These are phyloP conservation scores for Thielaviopsis euricoi DNA, from an alignment of 2,329 filamentous ascomycete species.

Conservation along the genomic window DNA sequence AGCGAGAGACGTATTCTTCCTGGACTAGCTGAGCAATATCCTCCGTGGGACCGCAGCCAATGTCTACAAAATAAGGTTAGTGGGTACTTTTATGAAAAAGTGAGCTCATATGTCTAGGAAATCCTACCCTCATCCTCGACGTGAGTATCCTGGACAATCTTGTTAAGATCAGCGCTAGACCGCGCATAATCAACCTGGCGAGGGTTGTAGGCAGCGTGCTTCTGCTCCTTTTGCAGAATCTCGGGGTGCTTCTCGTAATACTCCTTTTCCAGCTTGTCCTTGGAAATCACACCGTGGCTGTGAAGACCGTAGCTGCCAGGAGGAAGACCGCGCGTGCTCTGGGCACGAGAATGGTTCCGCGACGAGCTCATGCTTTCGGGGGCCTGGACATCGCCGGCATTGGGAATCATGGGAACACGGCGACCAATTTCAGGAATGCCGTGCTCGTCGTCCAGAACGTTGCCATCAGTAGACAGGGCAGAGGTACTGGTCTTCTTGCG, in stretches of 20 bases:
- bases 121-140: conserved; percentile 11
- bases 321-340: conserved; percentile 54
- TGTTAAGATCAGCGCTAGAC: conserved; percentile 81
- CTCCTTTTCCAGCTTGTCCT: conserved; percentile 73
- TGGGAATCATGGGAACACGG: conserved; percentile 82
- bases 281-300: conserved; percentile 60
- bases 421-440: conserved; percentile 87
- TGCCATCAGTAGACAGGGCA: conserved; percentile 24
- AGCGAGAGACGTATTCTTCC: conserved; percentile 67
- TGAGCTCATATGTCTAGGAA: background rate
- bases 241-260: conserved; percentile 92
- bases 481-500: conserved; percentile 34
- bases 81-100: background rate
- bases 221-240: conserved; percentile 54
- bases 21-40: conserved; percentile 78
- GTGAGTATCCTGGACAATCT: conserved; percentile 59
- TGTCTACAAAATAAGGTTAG: background rate
- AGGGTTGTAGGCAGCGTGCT: conserved; percentile 39
- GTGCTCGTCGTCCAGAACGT: conserved; percentile 57
- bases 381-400: conserved; percentile 90
- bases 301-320: conserved; percentile 88
- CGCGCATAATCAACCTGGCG: conserved; percentile 55
- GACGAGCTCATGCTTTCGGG: conserved; percentile 33
- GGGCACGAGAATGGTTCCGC: conserved; percentile 50
- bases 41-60: conserved; percentile 55